Conservation (phyloP, 495 filamentous ascomycete genomes). For the Trichoderma virens region DNA sequence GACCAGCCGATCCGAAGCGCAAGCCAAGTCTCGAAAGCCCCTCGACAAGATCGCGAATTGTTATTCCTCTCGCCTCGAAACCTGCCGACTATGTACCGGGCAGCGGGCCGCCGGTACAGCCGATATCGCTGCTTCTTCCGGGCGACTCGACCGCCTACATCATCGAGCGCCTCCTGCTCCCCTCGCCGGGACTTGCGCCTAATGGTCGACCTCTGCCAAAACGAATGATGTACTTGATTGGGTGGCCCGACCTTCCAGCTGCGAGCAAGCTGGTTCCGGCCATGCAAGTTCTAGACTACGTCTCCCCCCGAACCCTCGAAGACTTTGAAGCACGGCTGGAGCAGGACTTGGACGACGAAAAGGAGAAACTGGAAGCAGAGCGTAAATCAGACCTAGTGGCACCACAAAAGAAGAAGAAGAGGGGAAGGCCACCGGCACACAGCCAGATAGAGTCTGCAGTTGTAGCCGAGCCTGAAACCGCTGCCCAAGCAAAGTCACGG, state of each 20-base stretch:
- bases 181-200: slow-evolving; percentile 17
- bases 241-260: slow-evolving; percentile 35
- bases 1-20: neutral
- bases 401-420: neutral
- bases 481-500: slow-evolving; percentile 17
- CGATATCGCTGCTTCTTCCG: slow-evolving; percentile 26
- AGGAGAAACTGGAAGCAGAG: slow-evolving; percentile 13
- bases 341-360: slow-evolving; percentile 24
- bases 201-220: slow-evolving; percentile 22
- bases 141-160: slow-evolving; percentile 39
- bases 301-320: slow-evolving; percentile 36
- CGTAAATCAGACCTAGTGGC: slow-evolving; percentile 9
- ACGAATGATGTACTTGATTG: slow-evolving; percentile 33
- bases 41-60: slow-evolving; percentile 15
- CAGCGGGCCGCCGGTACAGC: slow-evolving; percentile 31
- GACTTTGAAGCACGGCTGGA: slow-evolving; percentile 32
- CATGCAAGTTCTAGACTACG: slow-evolving; percentile 34
- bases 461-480: neutral
- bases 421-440: slow-evolving; percentile 9
- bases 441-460: slow-evolving; percentile 8
- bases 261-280: slow-evolving; percentile 30
- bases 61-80: slow-evolving; percentile 15
- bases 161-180: slow-evolving; percentile 35
- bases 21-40: neutral
- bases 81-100: slow-evolving; percentile 25